Percentiles rank a stretch among this genome's conserved stretches.
phyloP scores from a whole-genome alignment of 208 protist genomes.

The Trypanosomatidae sp. region DNA sequence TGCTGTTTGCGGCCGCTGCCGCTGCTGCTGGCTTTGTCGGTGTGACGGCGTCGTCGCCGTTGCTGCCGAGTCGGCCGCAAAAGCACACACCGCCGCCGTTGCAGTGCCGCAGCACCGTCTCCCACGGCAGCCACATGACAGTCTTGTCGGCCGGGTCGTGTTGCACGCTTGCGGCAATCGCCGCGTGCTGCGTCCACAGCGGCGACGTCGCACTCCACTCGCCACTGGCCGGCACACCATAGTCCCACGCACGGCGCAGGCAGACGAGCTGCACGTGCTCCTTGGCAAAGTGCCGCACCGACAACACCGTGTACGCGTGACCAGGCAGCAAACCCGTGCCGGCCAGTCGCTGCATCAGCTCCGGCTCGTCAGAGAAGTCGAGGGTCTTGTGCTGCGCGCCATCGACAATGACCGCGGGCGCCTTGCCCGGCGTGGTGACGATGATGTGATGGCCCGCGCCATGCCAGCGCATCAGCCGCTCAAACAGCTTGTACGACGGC shows the following conservation, averaged over 20 bases:
- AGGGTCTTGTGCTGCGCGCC: conserved; percentile 16
- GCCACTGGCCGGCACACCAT: conserved; percentile 15
- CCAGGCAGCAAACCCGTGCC: conserved; percentile 57
- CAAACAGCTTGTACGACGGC: conserved; percentile 24
- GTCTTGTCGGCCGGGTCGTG: conserved; percentile 11
- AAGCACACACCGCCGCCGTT: conserved; percentile 64
- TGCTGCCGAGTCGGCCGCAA: too few species aligned
- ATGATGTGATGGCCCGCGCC: conserved; percentile 39
- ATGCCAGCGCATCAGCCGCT: conserved; percentile 19
- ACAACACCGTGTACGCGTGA: conserved; percentile 61
- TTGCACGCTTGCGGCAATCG: conserved; percentile 12
- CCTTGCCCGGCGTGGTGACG: conserved; percentile 66
- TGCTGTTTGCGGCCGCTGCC: too few species aligned
- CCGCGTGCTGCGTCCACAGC: conserved; percentile 29
- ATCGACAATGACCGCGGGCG: conserved; percentile 34
- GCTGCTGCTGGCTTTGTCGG: too few species aligned
- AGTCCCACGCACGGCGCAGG: conserved; percentile 57
- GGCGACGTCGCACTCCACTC: conserved; percentile 19
- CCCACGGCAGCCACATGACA: conserved; percentile 59
- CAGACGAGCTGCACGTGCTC: conserved; percentile 31
- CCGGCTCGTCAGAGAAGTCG: conserved; percentile 40
- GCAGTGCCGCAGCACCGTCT: conserved; percentile 62
- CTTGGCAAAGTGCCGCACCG: conserved; percentile 21
- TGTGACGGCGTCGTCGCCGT: too few species aligned
- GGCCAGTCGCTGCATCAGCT: conserved; percentile 21